Conservation (phyloP, 805 yeast species). For the Candida gorgasii region DNA sequence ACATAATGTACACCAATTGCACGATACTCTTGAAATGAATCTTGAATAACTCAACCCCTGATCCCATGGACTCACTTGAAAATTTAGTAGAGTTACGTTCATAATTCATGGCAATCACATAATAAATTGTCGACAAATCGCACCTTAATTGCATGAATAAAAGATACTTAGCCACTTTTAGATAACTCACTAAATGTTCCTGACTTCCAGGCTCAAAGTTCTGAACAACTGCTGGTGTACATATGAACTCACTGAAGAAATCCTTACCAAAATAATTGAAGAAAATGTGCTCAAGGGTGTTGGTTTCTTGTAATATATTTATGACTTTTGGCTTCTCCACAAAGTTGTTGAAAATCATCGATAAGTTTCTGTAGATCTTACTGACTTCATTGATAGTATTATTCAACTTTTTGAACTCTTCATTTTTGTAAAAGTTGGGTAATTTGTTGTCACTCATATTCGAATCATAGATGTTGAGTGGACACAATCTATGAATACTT, state of each 20-base stretch:
- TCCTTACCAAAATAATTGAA: constrained; percentile 41
- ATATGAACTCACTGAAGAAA: constrained; percentile 39
- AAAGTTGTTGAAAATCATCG: constrained; percentile 27
- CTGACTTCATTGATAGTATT: constrained; percentile 21
- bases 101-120: constrained; percentile 41
- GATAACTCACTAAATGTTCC: constrained; percentile 28
- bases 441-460: constrained; percentile 35
- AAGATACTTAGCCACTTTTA: constrained; percentile 38
- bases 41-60: constrained; percentile 44
- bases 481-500: constrained; percentile 35
- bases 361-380: constrained; percentile 29
- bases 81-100: constrained; percentile 32
- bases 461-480: constrained; percentile 26
- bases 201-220: constrained; percentile 18
- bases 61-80: constrained; percentile 31
- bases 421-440: constrained; percentile 23
- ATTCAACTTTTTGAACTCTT: constrained; percentile 16
- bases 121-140: constrained; percentile 41
- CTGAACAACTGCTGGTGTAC: constrained; percentile 29
- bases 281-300: constrained; percentile 35
- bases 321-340: constrained; percentile 32
- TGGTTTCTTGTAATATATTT: constrained; percentile 36
- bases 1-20: constrained; percentile 44
- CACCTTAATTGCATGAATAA: constrained; percentile 40
- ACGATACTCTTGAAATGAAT: constrained; percentile 42